Evolutionary conservation across 2,329 filamentous ascomycete genomes (phyloP).

Genomic region (Stachybotrys echinatus): DNA sequence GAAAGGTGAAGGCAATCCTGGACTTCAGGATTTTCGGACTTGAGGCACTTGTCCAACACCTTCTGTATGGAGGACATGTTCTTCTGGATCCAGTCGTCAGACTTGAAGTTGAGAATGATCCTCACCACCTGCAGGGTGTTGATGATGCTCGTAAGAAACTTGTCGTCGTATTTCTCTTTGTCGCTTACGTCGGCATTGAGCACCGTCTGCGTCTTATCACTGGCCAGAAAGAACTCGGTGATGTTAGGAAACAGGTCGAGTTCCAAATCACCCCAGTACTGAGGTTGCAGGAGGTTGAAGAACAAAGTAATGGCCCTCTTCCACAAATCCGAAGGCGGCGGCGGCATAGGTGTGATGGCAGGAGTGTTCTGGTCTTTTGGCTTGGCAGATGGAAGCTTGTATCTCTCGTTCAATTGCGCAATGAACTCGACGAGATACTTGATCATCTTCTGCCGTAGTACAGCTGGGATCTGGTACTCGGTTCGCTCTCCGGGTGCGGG

Average conservation of each 20-base stretch:
- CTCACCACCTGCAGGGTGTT: slow-evolving; percentile 92
- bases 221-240: slow-evolving; percentile 77
- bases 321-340: slow-evolving; percentile 69
- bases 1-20: slow-evolving; percentile 84
- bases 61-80: slow-evolving; percentile 77
- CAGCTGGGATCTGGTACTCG: slow-evolving; percentile 63
- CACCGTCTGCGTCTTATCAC: slow-evolving; percentile 66
- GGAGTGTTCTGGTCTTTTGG: slow-evolving; percentile 47
- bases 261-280: slow-evolving; percentile 88
- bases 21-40: slow-evolving; percentile 83
- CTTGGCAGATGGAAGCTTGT: slow-evolving; percentile 67
- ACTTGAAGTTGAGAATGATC: slow-evolving; percentile 80
- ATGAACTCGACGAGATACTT: slow-evolving; percentile 97
- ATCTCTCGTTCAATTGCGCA: slow-evolving; percentile 81
- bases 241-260: slow-evolving; percentile 88
- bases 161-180: slow-evolving; percentile 73
- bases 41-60: slow-evolving; percentile 82
- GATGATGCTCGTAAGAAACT: slow-evolving; percentile 81
- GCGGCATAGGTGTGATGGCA: slow-evolving; percentile 38
- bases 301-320: slow-evolving; percentile 80
- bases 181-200: slow-evolving; percentile 55
- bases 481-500: slow-evolving; percentile 41
- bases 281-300: slow-evolving; percentile 76
- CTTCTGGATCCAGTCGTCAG: slow-evolving; percentile 83
- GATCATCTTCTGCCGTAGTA: slow-evolving; percentile 72